Evolutionary conservation across 1,284 basidiomycete genomes (phyloP), one percentile per base, ranked within the genome.

Genomic region (Tausonia pullulans): DNA sequence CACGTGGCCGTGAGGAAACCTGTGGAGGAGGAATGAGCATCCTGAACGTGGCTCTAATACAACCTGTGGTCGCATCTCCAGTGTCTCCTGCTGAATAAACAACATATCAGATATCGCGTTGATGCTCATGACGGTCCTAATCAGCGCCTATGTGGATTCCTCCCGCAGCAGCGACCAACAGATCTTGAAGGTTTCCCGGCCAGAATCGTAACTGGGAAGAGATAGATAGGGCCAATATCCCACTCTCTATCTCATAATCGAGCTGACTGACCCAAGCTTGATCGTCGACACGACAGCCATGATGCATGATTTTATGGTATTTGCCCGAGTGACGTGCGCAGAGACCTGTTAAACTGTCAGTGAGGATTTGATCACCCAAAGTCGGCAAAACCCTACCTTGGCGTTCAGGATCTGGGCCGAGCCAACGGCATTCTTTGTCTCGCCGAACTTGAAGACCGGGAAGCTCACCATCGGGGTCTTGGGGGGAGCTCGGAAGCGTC

Each of bases 351-450:
- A n/a, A 54, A 27, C 4, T 2, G 53, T 5, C 39, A 27, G 5
- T 3, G 39, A 52, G 16, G 3, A 16, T n/a, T n/a, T 4, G 27
- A 3, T 53, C 9, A n/a, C 16, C 51, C 5, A 52, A 7, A 8
- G 51, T n/a, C n/a, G 51, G 7, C 10, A 8, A 10, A 16, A 58
- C 58, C 27, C 46, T n/a, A 60, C 58, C 72, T 83, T 83, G 68
- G 82, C 81, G 10, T 80, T 83, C 54, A 78, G 76, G 4, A 72
- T 72, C 70, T 83, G 82, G 4, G 81, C 81, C 5, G 81, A 80
- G 61, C 74, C 70, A 41, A 85, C 80, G 72, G 86, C 80, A 1
- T 77, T 78, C 51, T 75, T 68, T 45, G 84, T 71, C 71, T 85
- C 84, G 5, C 77, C 74, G 64, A 40, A 61, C 62, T 46, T 58